Evolutionary conservation across 1,284 basidiomycete genomes (phyloP), one percentile per base, ranked within the genome.

Genomic region (Austroboletus niveus): DNA sequence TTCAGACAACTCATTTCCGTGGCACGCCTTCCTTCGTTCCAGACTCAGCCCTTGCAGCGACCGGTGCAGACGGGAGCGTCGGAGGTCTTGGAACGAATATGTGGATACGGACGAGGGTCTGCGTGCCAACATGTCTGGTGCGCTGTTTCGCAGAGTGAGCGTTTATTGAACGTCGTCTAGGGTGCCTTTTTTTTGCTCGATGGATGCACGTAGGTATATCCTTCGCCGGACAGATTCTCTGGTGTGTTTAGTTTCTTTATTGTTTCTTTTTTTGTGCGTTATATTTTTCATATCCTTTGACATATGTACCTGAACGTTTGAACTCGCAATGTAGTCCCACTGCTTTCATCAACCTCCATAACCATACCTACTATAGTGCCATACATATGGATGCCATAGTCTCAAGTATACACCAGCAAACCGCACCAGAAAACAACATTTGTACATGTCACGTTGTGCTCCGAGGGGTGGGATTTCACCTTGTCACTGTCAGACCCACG

Each of bases 11-110:
- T 17, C 17, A 17, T 17, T 17, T 17, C 17, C 17, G 17, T 17
- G 17, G 17, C 17, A 27, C 42, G 0, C 57, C 57, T 15, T 80
- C 76, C 54, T 91, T 76, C 69, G 75, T 17, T 17, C 17, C 17
- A 17, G 17, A 17, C 17, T 17, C 17, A 17, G 17, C 17, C 17
- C 17, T 17, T 17, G 17, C 17, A 17, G 17, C 17, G 17, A 17
- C 17, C 17, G 17, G 17, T 17, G 17, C 17, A 17, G 17, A 17
- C 17, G 17, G 17, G 17, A 17, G 17, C 17, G 17, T 17, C 17
- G 17, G 17, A 17, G 17, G 17, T 17, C 17, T 17, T 17, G 17
- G 17, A 17, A 17, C 17, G 17, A 17, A 17, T 17, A 44, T 5
- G 8, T 52, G 38, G 63, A 68, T 1, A 27, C 40, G 2, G 65